These are phyloP conservation scores for Zangia roseola DNA, from an alignment of 768 basidiomycete genomes.

Conservation along the genomic window DNA sequence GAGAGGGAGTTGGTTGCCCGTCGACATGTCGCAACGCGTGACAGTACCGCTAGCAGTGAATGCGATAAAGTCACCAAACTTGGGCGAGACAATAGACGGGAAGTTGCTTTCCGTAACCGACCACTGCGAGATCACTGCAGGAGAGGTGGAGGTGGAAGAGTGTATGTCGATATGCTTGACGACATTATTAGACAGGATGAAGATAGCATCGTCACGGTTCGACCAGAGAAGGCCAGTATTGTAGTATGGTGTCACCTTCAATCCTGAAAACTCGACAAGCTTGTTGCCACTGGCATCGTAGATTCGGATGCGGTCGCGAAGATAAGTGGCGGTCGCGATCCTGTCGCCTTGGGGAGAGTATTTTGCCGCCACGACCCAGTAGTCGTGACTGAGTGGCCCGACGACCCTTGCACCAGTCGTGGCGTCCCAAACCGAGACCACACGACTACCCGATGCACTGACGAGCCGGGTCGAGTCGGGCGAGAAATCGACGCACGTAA, in stretches of 20 bases:
- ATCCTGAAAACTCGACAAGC: neutral
- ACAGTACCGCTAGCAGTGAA: constrained; percentile 1
- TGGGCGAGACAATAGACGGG: constrained; percentile 8
- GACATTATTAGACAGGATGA: constrained; percentile 1
- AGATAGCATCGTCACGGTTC: neutral
- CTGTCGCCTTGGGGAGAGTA: constrained; percentile 10
- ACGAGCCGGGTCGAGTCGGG: constrained; percentile 1
- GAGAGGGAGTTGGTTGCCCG: neutral
- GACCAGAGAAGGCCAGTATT: constrained; percentile 15
- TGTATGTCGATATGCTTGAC: neutral
- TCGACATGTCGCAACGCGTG: neutral
- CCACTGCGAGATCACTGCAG: neutral
- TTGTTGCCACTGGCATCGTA: constrained; percentile 4
- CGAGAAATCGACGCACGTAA: constrained; percentile 7
- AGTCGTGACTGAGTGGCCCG: neutral
- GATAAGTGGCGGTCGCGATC: constrained; percentile 9
- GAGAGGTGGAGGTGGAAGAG: no score
- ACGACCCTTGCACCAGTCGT: neutral
- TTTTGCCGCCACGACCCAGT: constrained; percentile 13
- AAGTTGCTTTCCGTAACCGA: constrained; percentile 1
- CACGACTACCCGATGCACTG: constrained; percentile 3
- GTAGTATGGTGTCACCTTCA: constrained; percentile 10
- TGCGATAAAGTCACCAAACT: neutral
- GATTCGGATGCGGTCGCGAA: constrained; percentile 5
- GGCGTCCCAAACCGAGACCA: constrained; percentile 6